These are phyloP conservation scores for Raffaelea albimanens DNA, from an alignment of 2,329 filamentous ascomycete species.

Conservation along the genomic window DNA sequence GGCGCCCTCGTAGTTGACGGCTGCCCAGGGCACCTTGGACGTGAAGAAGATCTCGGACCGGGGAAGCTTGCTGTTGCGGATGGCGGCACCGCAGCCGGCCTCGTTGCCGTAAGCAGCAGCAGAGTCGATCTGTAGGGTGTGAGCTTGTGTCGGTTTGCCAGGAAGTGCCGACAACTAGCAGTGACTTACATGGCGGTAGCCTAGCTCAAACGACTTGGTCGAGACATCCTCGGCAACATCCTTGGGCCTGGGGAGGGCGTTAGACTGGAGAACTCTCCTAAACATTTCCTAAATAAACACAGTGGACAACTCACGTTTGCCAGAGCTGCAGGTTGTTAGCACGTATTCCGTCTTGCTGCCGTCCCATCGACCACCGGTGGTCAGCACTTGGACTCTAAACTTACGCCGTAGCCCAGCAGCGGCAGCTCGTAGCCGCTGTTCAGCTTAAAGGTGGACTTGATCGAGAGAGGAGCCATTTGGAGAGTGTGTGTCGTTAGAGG, in stretches of 20 bases:
- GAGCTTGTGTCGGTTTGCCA: background rate
- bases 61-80: conserved; percentile 41
- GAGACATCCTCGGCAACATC: conserved; percentile 6
- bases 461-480: conserved; percentile 36
- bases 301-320: conserved; percentile 33
- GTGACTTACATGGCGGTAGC: conserved; percentile 32
- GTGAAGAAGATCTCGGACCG: conserved; percentile 51
- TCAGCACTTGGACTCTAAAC: conserved; percentile 14
- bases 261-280: no score
- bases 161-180: background rate
- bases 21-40: conserved; percentile 41
- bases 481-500: background rate
- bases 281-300: background rate
- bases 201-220: conserved; percentile 31
- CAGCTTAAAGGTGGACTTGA: conserved; percentile 41
- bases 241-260: background rate
- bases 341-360: no score
- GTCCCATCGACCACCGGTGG: background rate
- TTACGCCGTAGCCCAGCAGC: conserved; percentile 43
- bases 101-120: conserved; percentile 59
- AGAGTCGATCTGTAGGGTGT: conserved; percentile 42
- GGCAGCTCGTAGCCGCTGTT: conserved; percentile 46
- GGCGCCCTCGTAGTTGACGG: conserved; percentile 50
- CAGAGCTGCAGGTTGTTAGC: conserved; percentile 32
- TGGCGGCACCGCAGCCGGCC: conserved; percentile 47